These are phyloP conservation scores for Parsonsia alboflavescens DNA, from an alignment of 257 asterid genomes.

Conservation along the genomic window DNA sequence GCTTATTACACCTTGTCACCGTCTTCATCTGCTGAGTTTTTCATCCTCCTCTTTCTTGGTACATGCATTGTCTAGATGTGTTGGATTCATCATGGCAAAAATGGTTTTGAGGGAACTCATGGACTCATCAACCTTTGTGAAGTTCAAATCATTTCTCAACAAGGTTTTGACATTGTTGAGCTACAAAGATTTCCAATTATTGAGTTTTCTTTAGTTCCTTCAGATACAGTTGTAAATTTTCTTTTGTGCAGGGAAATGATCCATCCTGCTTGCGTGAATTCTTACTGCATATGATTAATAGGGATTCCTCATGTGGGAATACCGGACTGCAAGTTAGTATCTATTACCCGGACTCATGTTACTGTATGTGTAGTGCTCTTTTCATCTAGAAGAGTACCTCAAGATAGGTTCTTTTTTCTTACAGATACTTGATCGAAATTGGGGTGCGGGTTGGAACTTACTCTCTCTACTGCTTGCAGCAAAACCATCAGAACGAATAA, in stretches of 20 bases:
- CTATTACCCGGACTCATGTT: neutral
- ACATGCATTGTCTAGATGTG: conserved; percentile 52
- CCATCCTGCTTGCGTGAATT: conserved; percentile 96
- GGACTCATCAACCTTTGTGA: conserved; percentile 69
- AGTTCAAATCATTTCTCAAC: conserved; percentile 89
- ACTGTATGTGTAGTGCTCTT: conserved; percentile 8
- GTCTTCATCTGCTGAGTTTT: neutral
- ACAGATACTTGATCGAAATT: conserved; percentile 91
- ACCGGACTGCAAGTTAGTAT: conserved; percentile 72
- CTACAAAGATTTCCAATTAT: conserved; percentile 2
- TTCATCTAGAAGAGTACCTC: conserved; percentile 13
- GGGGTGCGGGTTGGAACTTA: conserved; percentile 99
- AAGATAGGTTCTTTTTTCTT: conserved; percentile 24
- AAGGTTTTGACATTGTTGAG: conserved; percentile 38
- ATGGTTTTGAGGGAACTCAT: conserved; percentile 92
- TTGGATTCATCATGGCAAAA: conserved; percentile 93
- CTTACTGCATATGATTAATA: conserved; percentile 48
- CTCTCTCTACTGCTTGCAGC: conserved; percentile 80
- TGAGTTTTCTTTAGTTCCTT: conserved; percentile 3
- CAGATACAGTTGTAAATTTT: conserved; percentile 12
- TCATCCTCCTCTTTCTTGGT: conserved; percentile 10
- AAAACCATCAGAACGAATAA: conserved; percentile 67
- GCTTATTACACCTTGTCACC: neutral
- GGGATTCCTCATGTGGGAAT: conserved; percentile 54
- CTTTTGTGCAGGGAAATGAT: conserved; percentile 55